Conservation (phyloP, 495 filamentous ascomycete genomes). For the Cercophora scortea region DNA sequence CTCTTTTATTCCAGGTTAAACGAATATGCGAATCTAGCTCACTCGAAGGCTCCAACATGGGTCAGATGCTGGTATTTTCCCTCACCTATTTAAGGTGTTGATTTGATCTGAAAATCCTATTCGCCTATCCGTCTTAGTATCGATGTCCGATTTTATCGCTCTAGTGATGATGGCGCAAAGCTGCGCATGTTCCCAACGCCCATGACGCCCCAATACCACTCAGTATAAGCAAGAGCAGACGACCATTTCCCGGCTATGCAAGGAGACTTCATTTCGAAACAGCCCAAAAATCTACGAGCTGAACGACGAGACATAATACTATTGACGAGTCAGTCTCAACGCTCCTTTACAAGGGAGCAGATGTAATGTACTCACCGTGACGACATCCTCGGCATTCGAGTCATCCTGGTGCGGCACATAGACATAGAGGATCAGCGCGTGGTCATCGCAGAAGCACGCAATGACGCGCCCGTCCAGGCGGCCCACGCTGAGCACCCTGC, state of each 20-base stretch:
- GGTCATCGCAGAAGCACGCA: conserved; percentile 73
- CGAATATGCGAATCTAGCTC: no score
- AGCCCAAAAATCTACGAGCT: conserved; percentile 1
- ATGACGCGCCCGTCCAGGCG: conserved; percentile 82
- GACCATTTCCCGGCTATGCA: no score
- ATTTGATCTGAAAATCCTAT: not conserved
- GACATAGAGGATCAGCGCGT: conserved; percentile 85
- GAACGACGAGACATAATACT: conserved; percentile 22
- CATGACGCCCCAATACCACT: not conserved
- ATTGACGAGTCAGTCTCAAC: conserved; percentile 1
- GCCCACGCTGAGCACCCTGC: conserved; percentile 80
- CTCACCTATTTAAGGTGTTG: no score
- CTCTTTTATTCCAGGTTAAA: no score
- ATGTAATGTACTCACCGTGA: conserved; percentile 55
- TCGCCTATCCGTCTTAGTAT: not conserved
- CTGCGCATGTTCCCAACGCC: not conserved
- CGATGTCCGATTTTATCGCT: not conserved
- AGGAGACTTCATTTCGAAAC: not conserved
- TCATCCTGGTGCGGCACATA: conserved; percentile 68
- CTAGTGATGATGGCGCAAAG: no score
- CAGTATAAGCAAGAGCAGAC: no score
- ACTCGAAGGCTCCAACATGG: no score
- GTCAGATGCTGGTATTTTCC: no score
- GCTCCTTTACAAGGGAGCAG: not conserved
- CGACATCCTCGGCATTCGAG: conserved; percentile 58